Evolutionary conservation across 2,329 filamentous ascomycete species (phyloP).

Genomic region (Eutypa lata): DNA sequence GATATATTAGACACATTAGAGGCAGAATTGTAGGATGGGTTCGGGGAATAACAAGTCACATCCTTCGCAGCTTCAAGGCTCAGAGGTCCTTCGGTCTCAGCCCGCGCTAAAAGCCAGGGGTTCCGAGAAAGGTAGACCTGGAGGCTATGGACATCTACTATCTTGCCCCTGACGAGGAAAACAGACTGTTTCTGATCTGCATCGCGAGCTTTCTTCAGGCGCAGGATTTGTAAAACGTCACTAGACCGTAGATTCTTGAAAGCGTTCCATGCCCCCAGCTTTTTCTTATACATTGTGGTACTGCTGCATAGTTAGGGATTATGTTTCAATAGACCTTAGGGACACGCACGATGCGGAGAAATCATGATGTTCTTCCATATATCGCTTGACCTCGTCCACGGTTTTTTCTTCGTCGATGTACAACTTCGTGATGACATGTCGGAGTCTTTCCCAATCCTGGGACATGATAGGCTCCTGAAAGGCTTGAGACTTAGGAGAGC

Average conservation of each 20-base stretch:
- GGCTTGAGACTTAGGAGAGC: conserved; percentile 2
- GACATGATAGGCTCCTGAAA: conserved; percentile 19
- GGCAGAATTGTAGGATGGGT: conserved; percentile 5
- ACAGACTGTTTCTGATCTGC: conserved; percentile 16
- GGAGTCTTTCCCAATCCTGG: conserved; percentile 23
- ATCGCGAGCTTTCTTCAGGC: conserved; percentile 22
- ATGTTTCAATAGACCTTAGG: background rate
- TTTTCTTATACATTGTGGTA: conserved; percentile 27
- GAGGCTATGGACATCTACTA: conserved; percentile 21
- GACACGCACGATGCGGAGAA: conserved; percentile 25
- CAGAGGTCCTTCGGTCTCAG: conserved; percentile 20
- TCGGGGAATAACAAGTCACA: conserved; percentile 22
- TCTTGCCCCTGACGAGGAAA: conserved; percentile 23
- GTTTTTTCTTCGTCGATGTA: conserved; percentile 29
- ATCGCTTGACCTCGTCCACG: conserved; percentile 23
- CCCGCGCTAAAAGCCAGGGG: conserved; percentile 21
- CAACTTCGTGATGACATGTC: conserved; percentile 20
- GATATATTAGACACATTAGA: background rate
- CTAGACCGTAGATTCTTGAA: conserved; percentile 27
- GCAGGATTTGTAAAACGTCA: conserved; percentile 26
- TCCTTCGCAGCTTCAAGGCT: conserved; percentile 23
- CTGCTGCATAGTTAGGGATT: conserved; percentile 6
- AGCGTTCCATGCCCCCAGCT: conserved; percentile 25
- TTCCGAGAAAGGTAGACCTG: conserved; percentile 27
- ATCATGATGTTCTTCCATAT: conserved; percentile 25